Evolutionary conservation across 805 yeast species (phyloP).

Genomic region (Candida sakaeoensis): DNA sequence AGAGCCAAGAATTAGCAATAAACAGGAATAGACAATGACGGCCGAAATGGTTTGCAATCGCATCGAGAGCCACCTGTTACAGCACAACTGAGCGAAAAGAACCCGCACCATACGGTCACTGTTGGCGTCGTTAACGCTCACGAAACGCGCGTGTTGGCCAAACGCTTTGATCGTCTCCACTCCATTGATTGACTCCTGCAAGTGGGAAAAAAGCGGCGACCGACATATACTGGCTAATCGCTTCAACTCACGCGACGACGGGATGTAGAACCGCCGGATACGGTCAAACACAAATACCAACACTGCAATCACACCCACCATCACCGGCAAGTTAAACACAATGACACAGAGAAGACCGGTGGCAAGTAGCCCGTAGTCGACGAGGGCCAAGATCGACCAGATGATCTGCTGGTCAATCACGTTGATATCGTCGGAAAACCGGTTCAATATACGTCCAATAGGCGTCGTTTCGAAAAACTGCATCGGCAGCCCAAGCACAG

Average conservation of each 20-base stretch:
- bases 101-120: constrained; percentile 21
- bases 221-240: constrained; percentile 27
- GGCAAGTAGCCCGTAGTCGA: constrained; percentile 19
- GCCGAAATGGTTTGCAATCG: constrained; percentile 35
- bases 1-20: constrained; percentile 23
- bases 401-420: constrained; percentile 28
- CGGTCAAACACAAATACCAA: constrained; percentile 26
- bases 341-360: constrained; percentile 27
- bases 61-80: constrained; percentile 34
- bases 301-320: constrained; percentile 23
- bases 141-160: constrained; percentile 24
- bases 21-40: constrained; percentile 23
- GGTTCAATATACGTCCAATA: constrained; percentile 34
- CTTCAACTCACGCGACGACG: constrained; percentile 33
- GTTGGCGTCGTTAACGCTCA: constrained; percentile 19
- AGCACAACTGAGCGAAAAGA: constrained; percentile 17
- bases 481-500: constrained; percentile 37
- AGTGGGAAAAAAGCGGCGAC: constrained; percentile 31
- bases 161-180: constrained; percentile 33
- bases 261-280: constrained; percentile 26
- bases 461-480: constrained; percentile 41
- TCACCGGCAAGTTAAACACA: constrained; percentile 27
- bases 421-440: constrained; percentile 35
- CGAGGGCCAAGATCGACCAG: constrained; percentile 25
- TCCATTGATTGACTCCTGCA: constrained; percentile 35